These are phyloP conservation scores for Aspergillus ochraceus DNA, from an alignment of 2,329 filamentous ascomycete species.

Conservation along the genomic window DNA sequence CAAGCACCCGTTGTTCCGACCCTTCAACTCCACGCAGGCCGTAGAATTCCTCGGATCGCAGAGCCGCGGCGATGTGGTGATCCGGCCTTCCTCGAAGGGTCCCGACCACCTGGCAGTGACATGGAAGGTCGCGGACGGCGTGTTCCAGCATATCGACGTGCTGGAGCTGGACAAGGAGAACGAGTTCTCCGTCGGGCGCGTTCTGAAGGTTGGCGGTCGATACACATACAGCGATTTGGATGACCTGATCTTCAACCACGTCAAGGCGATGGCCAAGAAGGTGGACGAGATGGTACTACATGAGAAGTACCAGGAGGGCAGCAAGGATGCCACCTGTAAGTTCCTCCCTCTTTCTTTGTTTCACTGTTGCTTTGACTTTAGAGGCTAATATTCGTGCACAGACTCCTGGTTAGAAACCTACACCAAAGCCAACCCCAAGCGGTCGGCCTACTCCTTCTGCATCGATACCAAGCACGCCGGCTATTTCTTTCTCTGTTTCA, in stretches of 20 bases:
- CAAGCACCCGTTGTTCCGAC: conserved; percentile 94
- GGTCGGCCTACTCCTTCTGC: conserved; percentile 94
- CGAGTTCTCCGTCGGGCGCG: conserved; percentile 88
- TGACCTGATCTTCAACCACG: conserved; percentile 93
- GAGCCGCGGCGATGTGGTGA: conserved; percentile 84
- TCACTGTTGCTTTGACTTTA: background rate
- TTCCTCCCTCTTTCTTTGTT: conserved; percentile 19
- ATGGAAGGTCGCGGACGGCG: conserved; percentile 94
- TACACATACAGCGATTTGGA: conserved; percentile 95
- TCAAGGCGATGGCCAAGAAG: conserved; percentile 97
- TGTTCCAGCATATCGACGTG: conserved; percentile 98
- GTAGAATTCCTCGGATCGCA: conserved; percentile 91
- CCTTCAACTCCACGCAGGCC: conserved; percentile 88
- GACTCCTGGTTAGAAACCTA: conserved; percentile 96
- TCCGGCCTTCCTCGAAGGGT: conserved; percentile 91
- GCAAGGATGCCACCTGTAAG: conserved; percentile 80
- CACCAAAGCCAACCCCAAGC: conserved; percentile 91
- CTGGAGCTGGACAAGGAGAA: conserved; percentile 96
- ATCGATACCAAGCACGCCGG: conserved; percentile 88
- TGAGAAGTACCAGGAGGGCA: conserved; percentile 87
- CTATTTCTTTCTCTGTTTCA: conserved; percentile 96
- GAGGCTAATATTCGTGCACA: conserved; percentile 38
- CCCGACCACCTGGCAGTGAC: conserved; percentile 94
- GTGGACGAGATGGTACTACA: conserved; percentile 94
- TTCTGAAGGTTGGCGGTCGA: conserved; percentile 80